Percentiles rank a stretch among this genome's conserved stretches.
phyloP scores from a whole-genome alignment of 2,329 filamentous ascomycete genomes.

The Thermochaetoides dissita region DNA sequence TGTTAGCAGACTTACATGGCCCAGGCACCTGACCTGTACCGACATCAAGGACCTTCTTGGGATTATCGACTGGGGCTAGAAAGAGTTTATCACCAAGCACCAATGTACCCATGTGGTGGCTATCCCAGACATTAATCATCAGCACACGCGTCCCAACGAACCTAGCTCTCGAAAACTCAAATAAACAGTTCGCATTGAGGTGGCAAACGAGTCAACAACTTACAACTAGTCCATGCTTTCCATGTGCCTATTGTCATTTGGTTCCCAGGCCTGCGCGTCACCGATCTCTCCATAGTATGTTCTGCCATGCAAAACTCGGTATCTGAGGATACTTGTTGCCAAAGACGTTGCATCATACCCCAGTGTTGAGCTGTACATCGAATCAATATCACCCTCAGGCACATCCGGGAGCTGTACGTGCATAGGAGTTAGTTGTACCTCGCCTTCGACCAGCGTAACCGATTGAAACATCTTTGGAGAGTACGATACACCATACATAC shows the following conservation, averaged over 20 bases:
- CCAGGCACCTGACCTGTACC: slow-evolving; percentile 31
- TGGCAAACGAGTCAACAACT: too few relatives aligned
- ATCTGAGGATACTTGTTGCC: slow-evolving; percentile 8
- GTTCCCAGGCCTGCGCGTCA: slow-evolving; percentile 6
- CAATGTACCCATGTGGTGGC: too few relatives aligned
- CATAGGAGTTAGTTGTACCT: too few relatives aligned
- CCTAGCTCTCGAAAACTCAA: too few relatives aligned
- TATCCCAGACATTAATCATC: too few relatives aligned
- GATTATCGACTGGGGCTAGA: slow-evolving; percentile 22
- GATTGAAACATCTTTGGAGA: too few relatives aligned
- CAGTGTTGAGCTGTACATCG: not conserved
- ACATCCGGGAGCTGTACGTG: too few relatives aligned
- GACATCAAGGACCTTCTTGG: slow-evolving; percentile 27
- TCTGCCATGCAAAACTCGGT: slow-evolving; percentile 8
- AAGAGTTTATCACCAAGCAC: slow-evolving; percentile 15
- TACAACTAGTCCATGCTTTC: slow-evolving; percentile 19
- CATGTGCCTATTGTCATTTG: slow-evolving; percentile 7
- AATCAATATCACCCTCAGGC: slow-evolving; percentile 2
- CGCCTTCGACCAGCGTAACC: too few relatives aligned
- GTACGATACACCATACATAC: too few relatives aligned
- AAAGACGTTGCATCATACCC: slow-evolving; percentile 6
- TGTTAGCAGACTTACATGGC: slow-evolving; percentile 17
- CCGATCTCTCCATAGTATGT: slow-evolving; percentile 9
- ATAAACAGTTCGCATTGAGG: too few relatives aligned
- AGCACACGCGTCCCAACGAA: too few relatives aligned